Conservation (phyloP, 169 alveolate genomes). For the Haemoproteus tartakovskyi region DNA sequence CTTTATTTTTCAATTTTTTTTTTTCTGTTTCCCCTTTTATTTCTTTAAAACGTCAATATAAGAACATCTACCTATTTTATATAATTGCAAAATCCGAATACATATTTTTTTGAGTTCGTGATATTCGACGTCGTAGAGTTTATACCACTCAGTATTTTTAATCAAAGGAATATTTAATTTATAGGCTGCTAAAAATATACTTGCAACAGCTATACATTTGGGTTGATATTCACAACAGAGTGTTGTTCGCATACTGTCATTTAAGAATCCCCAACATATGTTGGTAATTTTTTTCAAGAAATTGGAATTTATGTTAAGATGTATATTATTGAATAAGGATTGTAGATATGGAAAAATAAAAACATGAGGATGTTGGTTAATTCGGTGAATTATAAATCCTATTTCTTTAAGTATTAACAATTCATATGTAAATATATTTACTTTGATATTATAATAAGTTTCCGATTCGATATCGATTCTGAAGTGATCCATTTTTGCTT, state of each 20-base stretch:
- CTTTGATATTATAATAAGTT: conserved; percentile 61
- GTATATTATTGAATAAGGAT: conserved; percentile 82
- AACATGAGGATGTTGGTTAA: conserved; percentile 79
- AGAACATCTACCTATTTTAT: conserved; percentile 45
- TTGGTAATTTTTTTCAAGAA: conserved; percentile 81
- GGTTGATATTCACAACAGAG: conserved; percentile 78
- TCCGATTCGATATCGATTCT: conserved; percentile 40
- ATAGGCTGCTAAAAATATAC: conserved; percentile 75
- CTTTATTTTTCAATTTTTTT: too few relatives aligned
- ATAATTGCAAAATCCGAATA: conserved; percentile 70
- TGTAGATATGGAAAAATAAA: conserved; percentile 84
- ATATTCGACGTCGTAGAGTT: conserved; percentile 75
- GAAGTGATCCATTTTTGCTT: conserved; percentile 24
- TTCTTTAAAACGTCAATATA: too few relatives aligned
- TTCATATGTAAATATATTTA: conserved; percentile 84
- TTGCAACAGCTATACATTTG: conserved; percentile 76
- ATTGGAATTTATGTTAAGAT: too few relatives aligned
- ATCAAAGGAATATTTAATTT: conserved; percentile 71
- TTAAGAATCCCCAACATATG: conserved; percentile 89
- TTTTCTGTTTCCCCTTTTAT: too few relatives aligned
- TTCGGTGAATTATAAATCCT: conserved; percentile 82
- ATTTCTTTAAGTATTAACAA: conserved; percentile 83
- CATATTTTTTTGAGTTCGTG: conserved; percentile 73
- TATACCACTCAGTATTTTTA: conserved; percentile 70
- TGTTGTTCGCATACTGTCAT: conserved; percentile 83